Evolutionary conservation across 2,329 filamentous ascomycete species (phyloP).

Genomic region (Xylaria sp.): DNA sequence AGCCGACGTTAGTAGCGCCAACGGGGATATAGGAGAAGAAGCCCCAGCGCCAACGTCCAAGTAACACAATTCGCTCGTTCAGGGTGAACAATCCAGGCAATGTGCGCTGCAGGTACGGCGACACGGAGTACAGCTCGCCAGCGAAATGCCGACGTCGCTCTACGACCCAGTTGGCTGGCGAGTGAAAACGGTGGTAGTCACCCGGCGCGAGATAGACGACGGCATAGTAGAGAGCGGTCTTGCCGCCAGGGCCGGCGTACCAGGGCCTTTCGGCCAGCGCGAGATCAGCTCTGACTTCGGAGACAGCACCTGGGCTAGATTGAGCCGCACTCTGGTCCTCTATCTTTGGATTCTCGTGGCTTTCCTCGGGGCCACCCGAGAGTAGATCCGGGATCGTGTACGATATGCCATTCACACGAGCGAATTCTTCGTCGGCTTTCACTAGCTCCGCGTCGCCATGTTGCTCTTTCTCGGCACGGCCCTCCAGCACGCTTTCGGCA

Average conservation of each 20-base stretch:
- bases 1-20: conserved; percentile 96
- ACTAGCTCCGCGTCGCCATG: conserved; percentile 73
- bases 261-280: conserved; percentile 76
- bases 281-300: conserved; percentile 85
- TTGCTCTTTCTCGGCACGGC: conserved; percentile 45
- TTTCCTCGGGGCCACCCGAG: conserved; percentile 70
- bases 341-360: conserved; percentile 58
- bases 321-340: conserved; percentile 79
- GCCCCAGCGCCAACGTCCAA: conserved; percentile 95
- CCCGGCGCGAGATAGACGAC: conserved; percentile 97
- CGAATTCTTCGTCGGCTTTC: conserved; percentile 89
- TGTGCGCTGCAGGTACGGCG: conserved; percentile 91
- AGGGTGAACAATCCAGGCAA: conserved; percentile 94
- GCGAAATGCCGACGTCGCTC: conserved; percentile 96
- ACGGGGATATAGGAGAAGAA: conserved; percentile 98
- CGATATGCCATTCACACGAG: conserved; percentile 91
- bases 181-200: conserved; percentile 99
- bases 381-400: conserved; percentile 92
- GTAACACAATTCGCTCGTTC: conserved; percentile 93
- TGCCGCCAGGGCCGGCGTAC: conserved; percentile 71
- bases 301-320: conserved; percentile 74
- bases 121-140: conserved; percentile 94
- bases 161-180: conserved; percentile 93
- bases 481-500: conserved; percentile 40
- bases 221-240: conserved; percentile 86